phyloP scores from a whole-genome alignment of 2,329 filamentous ascomycete genomes.

The Aspergillus sp. region DNA sequence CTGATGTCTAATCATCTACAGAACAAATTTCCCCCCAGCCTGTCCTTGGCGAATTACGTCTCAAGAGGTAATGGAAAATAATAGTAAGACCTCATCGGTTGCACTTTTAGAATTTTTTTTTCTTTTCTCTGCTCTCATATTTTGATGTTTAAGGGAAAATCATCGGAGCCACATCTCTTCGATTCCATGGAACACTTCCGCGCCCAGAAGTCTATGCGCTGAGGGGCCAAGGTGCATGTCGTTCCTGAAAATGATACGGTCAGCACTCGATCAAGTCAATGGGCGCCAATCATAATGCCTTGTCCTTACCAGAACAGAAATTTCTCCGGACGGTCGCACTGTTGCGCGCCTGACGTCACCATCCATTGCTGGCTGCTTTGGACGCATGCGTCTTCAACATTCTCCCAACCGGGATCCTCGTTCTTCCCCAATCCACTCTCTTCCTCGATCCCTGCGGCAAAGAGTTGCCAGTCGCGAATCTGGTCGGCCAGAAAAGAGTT shows the following conservation, averaged over 20 bases:
- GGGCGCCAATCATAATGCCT: conserved; percentile 11
- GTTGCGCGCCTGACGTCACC: conserved; percentile 34
- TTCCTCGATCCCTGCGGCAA: conserved; percentile 37
- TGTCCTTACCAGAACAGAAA: conserved; percentile 45
- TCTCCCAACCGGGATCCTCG: conserved; percentile 37
- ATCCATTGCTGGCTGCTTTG: conserved; percentile 29
- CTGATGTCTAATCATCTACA: conserved; percentile 8
- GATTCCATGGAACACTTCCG: conserved; percentile 41
- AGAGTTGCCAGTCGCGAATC: conserved; percentile 43
- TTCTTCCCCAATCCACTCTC: conserved; percentile 38
- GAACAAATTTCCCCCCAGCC: background rate
- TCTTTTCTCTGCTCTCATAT: conserved; percentile 7
- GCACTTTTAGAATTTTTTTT: conserved; percentile 8
- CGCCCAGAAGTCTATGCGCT: conserved; percentile 42
- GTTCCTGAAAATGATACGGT: conserved; percentile 35
- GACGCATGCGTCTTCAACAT: conserved; percentile 41
- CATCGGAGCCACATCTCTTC: conserved; percentile 35
- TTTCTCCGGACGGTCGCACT: conserved; percentile 40
- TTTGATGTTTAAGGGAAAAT: conserved; percentile 6
- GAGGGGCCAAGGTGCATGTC: conserved; percentile 44
- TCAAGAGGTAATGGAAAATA: background rate
- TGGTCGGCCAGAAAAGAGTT: conserved; percentile 43
- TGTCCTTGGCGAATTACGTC: conserved; percentile 1
- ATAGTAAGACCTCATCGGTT: background rate
- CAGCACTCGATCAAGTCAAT: conserved; percentile 9